Evolutionary conservation across 2,329 filamentous ascomycete species (phyloP).

Genomic region (Cladosporium sphaerospermum): DNA sequence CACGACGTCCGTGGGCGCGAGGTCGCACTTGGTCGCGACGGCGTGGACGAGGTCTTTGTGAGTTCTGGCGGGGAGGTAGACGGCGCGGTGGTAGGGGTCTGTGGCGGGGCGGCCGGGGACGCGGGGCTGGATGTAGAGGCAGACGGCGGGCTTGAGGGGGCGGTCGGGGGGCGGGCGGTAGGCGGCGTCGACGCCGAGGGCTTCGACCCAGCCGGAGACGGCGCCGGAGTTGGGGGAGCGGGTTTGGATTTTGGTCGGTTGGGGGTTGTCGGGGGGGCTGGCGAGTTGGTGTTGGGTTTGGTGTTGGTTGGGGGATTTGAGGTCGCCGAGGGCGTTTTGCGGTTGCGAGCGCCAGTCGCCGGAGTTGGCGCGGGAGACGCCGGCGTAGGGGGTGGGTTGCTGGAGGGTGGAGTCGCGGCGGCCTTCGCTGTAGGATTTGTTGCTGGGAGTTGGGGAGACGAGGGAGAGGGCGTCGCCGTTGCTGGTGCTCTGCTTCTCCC

Average conservation of each 20-base stretch:
- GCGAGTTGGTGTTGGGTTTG: constrained; percentile 34
- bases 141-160: constrained; percentile 69
- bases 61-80: constrained; percentile 76
- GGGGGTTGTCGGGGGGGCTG: constrained; percentile 40
- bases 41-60: constrained; percentile 65
- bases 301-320: constrained; percentile 25
- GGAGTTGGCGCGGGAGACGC: constrained; percentile 39
- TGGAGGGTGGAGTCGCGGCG: constrained; percentile 39
- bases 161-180: constrained; percentile 76
- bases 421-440: constrained; percentile 37
- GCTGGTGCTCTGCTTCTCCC: constrained; percentile 50
- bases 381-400: constrained; percentile 38
- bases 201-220: constrained; percentile 80
- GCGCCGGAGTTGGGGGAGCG: constrained; percentile 57
- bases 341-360: constrained; percentile 48
- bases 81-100: constrained; percentile 68
- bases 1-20: constrained; percentile 66
- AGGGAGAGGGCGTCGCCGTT: constrained; percentile 52
- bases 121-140: constrained; percentile 70
- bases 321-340: constrained; percentile 47
- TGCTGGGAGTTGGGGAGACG: constrained; percentile 45
- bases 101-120: constrained; percentile 43
- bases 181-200: constrained; percentile 76
- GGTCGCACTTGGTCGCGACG: constrained; percentile 71
- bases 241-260: constrained; percentile 49